Evolutionary conservation across 306 rosid species (phyloP).

Genomic region (Ormosia emarginata): DNA sequence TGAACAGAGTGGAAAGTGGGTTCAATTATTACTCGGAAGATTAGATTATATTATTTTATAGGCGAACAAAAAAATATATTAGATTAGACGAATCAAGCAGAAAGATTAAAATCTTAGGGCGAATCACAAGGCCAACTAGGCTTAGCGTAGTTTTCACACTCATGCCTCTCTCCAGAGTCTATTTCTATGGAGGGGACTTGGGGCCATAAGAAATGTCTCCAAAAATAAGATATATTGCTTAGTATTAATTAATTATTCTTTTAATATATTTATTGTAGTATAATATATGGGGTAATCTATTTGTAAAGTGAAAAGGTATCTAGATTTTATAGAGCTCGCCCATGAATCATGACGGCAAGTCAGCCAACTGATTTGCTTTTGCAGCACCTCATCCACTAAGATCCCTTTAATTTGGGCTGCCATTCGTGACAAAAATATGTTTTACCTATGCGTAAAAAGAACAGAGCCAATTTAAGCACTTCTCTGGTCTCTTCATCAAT

Average conservation of each 20-base stretch:
- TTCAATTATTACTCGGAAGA: conserved; percentile 39
- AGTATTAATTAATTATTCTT: not conserved
- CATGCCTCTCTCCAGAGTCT: not conserved
- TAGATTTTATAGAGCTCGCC: not conserved
- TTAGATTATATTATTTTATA: conserved; percentile 11
- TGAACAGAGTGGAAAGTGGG: conserved; percentile 47
- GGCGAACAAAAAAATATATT: not conserved
- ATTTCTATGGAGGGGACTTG: not conserved
- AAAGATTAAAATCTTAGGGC: conserved; percentile 26
- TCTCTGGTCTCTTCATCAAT: not conserved
- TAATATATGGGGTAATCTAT: not conserved
- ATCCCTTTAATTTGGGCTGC: not conserved
- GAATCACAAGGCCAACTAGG: conserved; percentile 40
- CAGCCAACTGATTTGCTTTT: not conserved
- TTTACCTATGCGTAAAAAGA: not conserved
- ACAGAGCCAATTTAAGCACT: not conserved
- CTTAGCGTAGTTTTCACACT: conserved; percentile 25
- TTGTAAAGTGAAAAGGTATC: not conserved
- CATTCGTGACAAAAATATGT: not conserved
- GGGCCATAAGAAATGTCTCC: not conserved
- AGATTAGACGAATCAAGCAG: conserved; percentile 30
- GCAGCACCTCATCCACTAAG: not conserved
- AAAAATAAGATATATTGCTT: not conserved
- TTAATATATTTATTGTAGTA: not conserved
- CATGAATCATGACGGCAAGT: not conserved